phyloP scores from a whole-genome alignment of 2,329 filamentous ascomycete species.

The Penicillium sp. region DNA sequence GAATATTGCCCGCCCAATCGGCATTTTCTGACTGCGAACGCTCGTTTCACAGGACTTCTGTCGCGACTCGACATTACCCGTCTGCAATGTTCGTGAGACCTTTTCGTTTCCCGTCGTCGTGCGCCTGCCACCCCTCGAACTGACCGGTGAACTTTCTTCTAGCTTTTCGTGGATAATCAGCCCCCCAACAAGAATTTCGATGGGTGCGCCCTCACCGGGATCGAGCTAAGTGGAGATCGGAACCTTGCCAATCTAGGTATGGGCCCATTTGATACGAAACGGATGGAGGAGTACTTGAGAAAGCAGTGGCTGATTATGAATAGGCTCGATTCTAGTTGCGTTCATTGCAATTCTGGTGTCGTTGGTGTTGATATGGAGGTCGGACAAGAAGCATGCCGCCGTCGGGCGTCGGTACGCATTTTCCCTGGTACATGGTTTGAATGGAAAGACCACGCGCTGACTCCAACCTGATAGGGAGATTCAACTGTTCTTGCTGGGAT shows the following conservation, averaged over 20 bases:
- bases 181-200: conserved; percentile 47
- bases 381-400: conserved; percentile 84
- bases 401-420: conserved; percentile 74
- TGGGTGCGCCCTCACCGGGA: conserved; percentile 71
- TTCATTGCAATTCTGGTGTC: conserved; percentile 67
- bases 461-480: conserved; percentile 65
- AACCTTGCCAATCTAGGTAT: conserved; percentile 76
- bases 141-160: conserved; percentile 17
- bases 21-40: conserved; percentile 20
- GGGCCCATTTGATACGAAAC: conserved; percentile 20
- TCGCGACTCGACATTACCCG: conserved; percentile 72
- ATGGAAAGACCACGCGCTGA: conserved; percentile 11
- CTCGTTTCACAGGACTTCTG: conserved; percentile 62
- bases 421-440: neutral
- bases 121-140: conserved; percentile 2
- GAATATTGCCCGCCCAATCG: conserved; percentile 4
- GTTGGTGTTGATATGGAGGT: conserved; percentile 65
- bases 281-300: neutral
- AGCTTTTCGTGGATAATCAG: conserved; percentile 62
- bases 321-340: conserved; percentile 81
- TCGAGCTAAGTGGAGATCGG: conserved; percentile 59
- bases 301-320: neutral
- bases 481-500: conserved; percentile 84
- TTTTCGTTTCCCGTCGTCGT: conserved; percentile 1
- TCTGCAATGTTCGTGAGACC: conserved; percentile 67